Base-by-base conservation (phyloP, 75 land plant genomes). In the Pinus taeda region DNA sequence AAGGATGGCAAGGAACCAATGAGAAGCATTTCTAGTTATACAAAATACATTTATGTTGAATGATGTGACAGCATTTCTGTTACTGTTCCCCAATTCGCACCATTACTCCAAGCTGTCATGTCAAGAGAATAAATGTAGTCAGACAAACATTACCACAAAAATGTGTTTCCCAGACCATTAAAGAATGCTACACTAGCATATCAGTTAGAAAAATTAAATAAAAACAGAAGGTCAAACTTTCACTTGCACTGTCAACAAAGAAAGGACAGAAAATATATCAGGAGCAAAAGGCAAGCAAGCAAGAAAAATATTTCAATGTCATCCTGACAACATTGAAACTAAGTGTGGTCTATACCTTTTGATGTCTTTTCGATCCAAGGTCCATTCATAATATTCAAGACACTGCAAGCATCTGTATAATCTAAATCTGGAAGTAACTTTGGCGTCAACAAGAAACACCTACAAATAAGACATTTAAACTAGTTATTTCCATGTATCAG, bases 381-480 rank as follows among this genome's bases (percentile, higher is more conserved):
- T 3, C 99, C 99, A 91, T 95, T 95, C 93, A 97, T 92, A 72
- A 97, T 87, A 63, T 88, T 90, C 24, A 97, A 81, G 77, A 97
- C 81, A 81, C 88, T 95, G 67, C 99, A 97, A 0, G 88, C 92
- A n/a, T 95, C 91, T 45, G 94, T 90, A 80, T 97, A 97, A 29
- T 89, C 90, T 67, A 97, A 78, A 73, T 93, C 86, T 59, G 98
- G 96, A 26, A 97, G 95, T 74, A 97, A 83, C 79, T 95, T 97
- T 63, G 99, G 98, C 14, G 99, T 97, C 22, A 97, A 80, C 75
- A 97, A 83, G 71, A 97, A 94, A 77, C 98, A 97, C 78, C 99
- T 97, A 87, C 74, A 85, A 74, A 71, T 26, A 60, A 21, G 20
- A 29, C 59, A 42, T n/a, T 81, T 49, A 26, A 56, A 37, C 17